A percentile compares a stretch with the other conserved stretches of the same genome.
phyloP scores from a whole-genome alignment of 345 rosid genomes.

The Turnera subulata region DNA sequence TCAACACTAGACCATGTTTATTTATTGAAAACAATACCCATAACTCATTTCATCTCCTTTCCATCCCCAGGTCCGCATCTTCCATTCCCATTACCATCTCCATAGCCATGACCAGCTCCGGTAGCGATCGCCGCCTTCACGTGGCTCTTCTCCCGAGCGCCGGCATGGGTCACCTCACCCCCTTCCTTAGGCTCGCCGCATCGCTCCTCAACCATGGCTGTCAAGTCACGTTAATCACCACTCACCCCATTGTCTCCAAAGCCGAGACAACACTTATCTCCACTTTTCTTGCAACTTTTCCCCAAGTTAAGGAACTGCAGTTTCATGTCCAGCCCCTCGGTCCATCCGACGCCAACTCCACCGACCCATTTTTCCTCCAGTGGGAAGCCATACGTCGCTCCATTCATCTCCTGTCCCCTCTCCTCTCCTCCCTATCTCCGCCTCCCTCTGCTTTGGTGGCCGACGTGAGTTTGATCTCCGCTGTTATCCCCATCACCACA shows the following conservation, averaged over 20 bases:
- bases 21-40: too few species aligned
- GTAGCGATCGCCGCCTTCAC: conserved; percentile 8
- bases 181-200: conserved; percentile 41
- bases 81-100: too few species aligned
- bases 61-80: too few species aligned
- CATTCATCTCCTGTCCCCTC: conserved; percentile 28
- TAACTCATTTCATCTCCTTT: too few species aligned
- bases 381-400: conserved; percentile 33
- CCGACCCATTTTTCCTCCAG: conserved; percentile 37
- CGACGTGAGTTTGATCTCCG: conserved; percentile 22
- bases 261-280: conserved; percentile 34
- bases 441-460: conserved; percentile 26
- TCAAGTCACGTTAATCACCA: conserved; percentile 37
- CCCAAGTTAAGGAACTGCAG: conserved; percentile 24
- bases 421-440: conserved; percentile 22
- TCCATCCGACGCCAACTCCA: background rate
- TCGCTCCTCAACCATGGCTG: conserved; percentile 22
- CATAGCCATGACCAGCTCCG: background rate
- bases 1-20: too few species aligned
- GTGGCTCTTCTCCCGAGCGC: conserved; percentile 37
- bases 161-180: conserved; percentile 47
- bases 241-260: conserved; percentile 27
- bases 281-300: conserved; percentile 26
- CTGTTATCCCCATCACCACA: conserved; percentile 15
- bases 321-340: conserved; percentile 25